Evolutionary conservation across 2,329 filamentous ascomycete genomes (phyloP).

Genomic region (Torrubiella hemipterigena): DNA sequence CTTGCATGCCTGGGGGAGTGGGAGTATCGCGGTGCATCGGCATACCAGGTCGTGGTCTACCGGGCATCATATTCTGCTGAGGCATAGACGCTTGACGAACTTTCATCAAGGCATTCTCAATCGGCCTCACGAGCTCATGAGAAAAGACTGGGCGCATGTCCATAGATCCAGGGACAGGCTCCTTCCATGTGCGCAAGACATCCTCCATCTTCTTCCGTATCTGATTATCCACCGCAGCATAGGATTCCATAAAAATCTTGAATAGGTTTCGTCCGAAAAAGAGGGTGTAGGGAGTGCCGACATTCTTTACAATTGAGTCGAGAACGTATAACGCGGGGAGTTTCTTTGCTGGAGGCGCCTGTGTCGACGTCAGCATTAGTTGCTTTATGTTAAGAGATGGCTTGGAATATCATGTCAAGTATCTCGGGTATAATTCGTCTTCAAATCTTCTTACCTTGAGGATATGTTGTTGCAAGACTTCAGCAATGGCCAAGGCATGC

Average conservation of each 20-base stretch:
- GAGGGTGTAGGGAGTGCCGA: conserved; percentile 91
- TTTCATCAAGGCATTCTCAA: conserved; percentile 89
- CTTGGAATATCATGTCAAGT: neutral
- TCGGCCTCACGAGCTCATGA: conserved; percentile 73
- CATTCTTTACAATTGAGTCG: conserved; percentile 97
- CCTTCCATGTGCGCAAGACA: conserved; percentile 97
- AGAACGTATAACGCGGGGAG: conserved; percentile 93
- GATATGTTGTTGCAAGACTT: conserved; percentile 85
- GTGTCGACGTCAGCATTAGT: conserved; percentile 24
- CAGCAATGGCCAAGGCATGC: conserved; percentile 85
- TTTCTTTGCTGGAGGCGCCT: conserved; percentile 84
- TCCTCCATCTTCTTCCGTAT: conserved; percentile 90
- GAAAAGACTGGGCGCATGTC: conserved; percentile 89
- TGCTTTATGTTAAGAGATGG: conserved; percentile 1
- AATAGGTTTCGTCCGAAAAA: conserved; percentile 90
- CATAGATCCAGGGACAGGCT: conserved; percentile 85
- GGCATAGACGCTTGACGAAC: conserved; percentile 51
- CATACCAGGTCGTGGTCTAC: conserved; percentile 34
- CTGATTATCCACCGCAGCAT: conserved; percentile 71
- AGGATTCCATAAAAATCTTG: conserved; percentile 92
- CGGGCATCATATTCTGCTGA: conserved; percentile 33
- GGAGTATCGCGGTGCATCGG: conserved; percentile 58
- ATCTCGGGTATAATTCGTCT: neutral
- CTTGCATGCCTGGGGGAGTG: conserved; percentile 50
- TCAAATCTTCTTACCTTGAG: conserved; percentile 59